A percentile compares a stretch with the other conserved stretches of the same genome.
phyloP scores from a whole-genome alignment of 1,139 yeast genomes.

The Pichia sp. region DNA sequence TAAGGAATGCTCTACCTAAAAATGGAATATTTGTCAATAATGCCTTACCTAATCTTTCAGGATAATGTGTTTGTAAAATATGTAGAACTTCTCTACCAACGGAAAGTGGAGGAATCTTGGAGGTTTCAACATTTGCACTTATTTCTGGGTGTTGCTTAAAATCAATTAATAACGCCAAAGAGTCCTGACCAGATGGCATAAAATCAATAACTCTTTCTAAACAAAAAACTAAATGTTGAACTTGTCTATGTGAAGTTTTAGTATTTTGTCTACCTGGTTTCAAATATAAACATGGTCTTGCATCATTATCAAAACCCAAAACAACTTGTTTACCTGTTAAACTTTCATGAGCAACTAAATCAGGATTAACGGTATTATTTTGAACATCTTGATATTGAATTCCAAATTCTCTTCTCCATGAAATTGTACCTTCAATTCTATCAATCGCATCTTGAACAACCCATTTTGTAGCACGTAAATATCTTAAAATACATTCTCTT shows the following conservation, averaged over 20 bases:
- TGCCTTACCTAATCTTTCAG: slow-evolving; percentile 90
- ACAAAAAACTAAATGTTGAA: slow-evolving; percentile 87
- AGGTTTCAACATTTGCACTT: slow-evolving; percentile 40
- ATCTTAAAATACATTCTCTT: slow-evolving; percentile 79
- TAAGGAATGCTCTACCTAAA: slow-evolving; percentile 84
- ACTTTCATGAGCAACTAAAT: slow-evolving; percentile 61
- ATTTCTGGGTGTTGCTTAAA: slow-evolving; percentile 62
- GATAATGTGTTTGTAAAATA: slow-evolving; percentile 90
- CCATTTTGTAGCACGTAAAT: slow-evolving; percentile 91
- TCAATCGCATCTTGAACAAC: slow-evolving; percentile 59
- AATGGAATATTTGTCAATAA: slow-evolving; percentile 87
- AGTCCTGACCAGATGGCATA: slow-evolving; percentile 96
- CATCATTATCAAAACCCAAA: slow-evolving; percentile 81
- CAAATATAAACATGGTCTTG: slow-evolving; percentile 83
- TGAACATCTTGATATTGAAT: slow-evolving; percentile 35
- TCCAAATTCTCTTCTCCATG: slow-evolving; percentile 93
- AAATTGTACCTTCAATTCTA: slow-evolving; percentile 66
- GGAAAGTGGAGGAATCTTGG: slow-evolving; percentile 77
- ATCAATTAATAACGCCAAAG: slow-evolving; percentile 81
- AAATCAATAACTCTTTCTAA: slow-evolving; percentile 83
- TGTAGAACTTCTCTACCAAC: slow-evolving; percentile 77
- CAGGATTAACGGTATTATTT: slow-evolving; percentile 41
- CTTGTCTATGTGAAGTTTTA: slow-evolving; percentile 76
- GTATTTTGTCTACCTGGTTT: slow-evolving; percentile 94
- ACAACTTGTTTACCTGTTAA: slow-evolving; percentile 85